These are phyloP conservation scores for Aspergillus taichungensis DNA, from an alignment of 495 filamentous ascomycete species.

Conservation along the genomic window DNA sequence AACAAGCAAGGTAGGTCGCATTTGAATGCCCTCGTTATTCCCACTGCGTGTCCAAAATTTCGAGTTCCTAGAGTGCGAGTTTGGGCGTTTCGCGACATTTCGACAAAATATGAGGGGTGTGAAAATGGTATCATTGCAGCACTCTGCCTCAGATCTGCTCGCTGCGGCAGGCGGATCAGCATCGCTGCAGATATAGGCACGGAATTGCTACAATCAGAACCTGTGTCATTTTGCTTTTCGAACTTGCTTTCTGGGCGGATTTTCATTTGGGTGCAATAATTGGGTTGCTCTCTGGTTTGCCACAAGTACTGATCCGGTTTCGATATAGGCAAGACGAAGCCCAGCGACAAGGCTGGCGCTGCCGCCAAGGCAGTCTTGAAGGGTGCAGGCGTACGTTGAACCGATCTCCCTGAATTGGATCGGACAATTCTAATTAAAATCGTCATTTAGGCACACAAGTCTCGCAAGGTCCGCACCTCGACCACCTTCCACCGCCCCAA, in stretches of 20 bases:
- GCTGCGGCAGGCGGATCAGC: too few species aligned
- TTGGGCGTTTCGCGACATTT: conserved; percentile 2
- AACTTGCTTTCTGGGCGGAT: too few species aligned
- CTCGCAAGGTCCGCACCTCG: conserved; percentile 80
- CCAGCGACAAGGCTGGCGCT: conserved; percentile 68
- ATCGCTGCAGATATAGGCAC: too few species aligned
- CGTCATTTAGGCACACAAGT: conserved; percentile 66
- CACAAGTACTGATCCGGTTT: too few species aligned
- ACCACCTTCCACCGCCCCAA: conserved; percentile 97
- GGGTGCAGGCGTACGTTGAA: conserved; percentile 57
- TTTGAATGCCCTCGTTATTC: conserved; percentile 10
- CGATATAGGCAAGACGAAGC: conserved; percentile 59
- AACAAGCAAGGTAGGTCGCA: conserved; percentile 60
- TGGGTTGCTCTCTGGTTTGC: conserved; percentile 44
- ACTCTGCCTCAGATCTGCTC: background rate
- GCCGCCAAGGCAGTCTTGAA: conserved; percentile 90
- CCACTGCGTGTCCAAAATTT: conserved; percentile 8
- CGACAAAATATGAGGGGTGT: background rate
- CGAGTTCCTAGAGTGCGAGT: conserved; percentile 17
- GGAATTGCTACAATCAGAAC: too few species aligned
- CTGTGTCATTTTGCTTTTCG: too few species aligned
- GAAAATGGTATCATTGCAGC: background rate
- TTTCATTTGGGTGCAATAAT: conserved; percentile 27
- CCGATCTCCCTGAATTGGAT: background rate
- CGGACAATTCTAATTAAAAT: conserved; percentile 8